Conservation (phyloP, 768 basidiomycete genomes). For the Lactarius hengduanensis region DNA sequence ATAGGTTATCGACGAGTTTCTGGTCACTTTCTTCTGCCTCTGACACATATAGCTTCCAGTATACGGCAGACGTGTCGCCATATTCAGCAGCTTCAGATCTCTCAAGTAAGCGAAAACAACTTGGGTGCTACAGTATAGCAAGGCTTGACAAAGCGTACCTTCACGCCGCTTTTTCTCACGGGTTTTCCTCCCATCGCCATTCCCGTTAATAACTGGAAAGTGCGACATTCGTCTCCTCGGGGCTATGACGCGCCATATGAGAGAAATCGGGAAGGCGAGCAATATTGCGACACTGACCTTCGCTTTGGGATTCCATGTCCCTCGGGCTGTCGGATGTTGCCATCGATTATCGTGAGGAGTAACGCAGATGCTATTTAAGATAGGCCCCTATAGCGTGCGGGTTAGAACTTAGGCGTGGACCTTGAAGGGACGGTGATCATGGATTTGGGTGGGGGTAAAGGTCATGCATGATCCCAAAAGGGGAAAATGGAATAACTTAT, state of each 20-base stretch:
- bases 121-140: neutral
- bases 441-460: neutral
- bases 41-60: conserved; percentile 24
- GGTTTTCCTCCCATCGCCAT: neutral
- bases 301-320: neutral
- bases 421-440: neutral
- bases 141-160: neutral
- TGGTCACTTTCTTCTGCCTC: conserved; percentile 23
- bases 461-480: neutral
- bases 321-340: neutral
- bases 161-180: conserved; percentile 2
- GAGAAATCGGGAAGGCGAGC: neutral
- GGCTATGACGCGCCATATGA: neutral
- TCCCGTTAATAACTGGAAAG: neutral
- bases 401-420: neutral
- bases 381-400: neutral
- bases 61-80: conserved; percentile 20
- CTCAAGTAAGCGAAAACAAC: neutral
- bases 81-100: conserved; percentile 5
- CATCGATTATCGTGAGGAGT: neutral
- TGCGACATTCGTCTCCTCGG: neutral
- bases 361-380: neutral
- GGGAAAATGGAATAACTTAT: neutral
- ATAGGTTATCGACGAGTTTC: conserved; percentile 22
- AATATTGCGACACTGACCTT: neutral